phyloP scores from a whole-genome alignment of 2,329 filamentous ascomycete genomes.

The Colletotrichum eleusines region DNA sequence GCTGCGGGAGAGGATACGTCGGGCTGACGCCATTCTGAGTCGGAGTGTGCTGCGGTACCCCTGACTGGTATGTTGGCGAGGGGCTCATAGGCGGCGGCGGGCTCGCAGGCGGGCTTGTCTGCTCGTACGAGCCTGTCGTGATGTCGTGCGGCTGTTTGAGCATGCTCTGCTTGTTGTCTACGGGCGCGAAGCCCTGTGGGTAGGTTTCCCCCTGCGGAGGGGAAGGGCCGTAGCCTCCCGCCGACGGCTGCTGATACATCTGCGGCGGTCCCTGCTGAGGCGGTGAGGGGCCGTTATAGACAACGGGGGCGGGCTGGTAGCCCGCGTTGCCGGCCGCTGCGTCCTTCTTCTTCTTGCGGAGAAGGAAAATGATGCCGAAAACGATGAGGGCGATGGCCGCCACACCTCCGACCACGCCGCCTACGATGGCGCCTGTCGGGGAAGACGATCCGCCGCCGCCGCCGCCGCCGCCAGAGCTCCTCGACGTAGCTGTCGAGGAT shows the following conservation, averaged over 20 bases:
- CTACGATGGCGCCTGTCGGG: slow-evolving; percentile 53
- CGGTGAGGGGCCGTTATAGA: slow-evolving; percentile 22
- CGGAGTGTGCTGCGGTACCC: slow-evolving; percentile 20
- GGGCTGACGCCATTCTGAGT: slow-evolving; percentile 19
- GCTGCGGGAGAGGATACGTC: slow-evolving; percentile 20
- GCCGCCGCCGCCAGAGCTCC: slow-evolving; percentile 50
- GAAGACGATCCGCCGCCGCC: slow-evolving; percentile 49
- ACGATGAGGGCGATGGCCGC: slow-evolving; percentile 47
- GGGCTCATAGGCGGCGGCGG: slow-evolving; percentile 43
- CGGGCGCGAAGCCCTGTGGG: slow-evolving; percentile 37
- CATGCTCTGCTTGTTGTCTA: slow-evolving; percentile 44
- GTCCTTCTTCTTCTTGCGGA: slow-evolving; percentile 46
- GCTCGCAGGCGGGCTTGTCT: slow-evolving; percentile 43
- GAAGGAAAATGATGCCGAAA: slow-evolving; percentile 48
- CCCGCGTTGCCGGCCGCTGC: slow-evolving; percentile 13
- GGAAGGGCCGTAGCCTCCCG: slow-evolving; percentile 41
- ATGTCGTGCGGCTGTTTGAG: slow-evolving; percentile 42
- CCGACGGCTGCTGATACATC: slow-evolving; percentile 41
- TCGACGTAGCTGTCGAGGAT: slow-evolving; percentile 46
- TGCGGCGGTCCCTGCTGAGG: slow-evolving; percentile 31
- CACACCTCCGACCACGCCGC: slow-evolving; percentile 55
- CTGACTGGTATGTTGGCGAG: slow-evolving; percentile 36
- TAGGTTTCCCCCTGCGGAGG: slow-evolving; percentile 10
- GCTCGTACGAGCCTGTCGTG: slow-evolving; percentile 37
- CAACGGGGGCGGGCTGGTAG: slow-evolving; percentile 9